These are phyloP conservation scores for Gyromitra esculenta DNA, from an alignment of 2,329 filamentous ascomycete species.

Conservation along the genomic window DNA sequence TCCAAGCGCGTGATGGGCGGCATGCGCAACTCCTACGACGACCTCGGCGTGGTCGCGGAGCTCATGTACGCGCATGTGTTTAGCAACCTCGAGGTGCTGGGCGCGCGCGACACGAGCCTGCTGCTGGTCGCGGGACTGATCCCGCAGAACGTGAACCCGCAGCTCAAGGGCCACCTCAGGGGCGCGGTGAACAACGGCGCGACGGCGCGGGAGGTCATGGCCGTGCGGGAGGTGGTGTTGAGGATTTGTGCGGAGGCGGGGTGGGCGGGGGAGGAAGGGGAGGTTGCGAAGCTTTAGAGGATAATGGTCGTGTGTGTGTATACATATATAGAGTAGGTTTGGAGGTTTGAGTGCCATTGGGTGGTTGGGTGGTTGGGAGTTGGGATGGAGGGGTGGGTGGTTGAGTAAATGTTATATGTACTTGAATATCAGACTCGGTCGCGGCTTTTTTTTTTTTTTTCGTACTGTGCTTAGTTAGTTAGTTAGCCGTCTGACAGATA, in stretches of 20 bases:
- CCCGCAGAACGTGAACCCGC: conserved; percentile 67
- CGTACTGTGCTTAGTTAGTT: no score
- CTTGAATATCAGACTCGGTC: no score
- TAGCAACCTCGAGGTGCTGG: conserved; percentile 64
- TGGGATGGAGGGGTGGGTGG: no score
- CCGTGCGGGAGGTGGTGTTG: conserved; percentile 59
- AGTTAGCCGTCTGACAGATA: no score
- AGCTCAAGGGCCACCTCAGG: conserved; percentile 67
- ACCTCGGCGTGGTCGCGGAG: conserved; percentile 64
- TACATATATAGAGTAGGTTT: not conserved
- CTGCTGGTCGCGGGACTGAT: conserved; percentile 66
- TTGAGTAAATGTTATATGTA: no score
- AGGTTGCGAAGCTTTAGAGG: conserved; percentile 41
- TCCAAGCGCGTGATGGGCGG: conserved; percentile 64
- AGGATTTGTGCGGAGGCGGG: conserved; percentile 35
- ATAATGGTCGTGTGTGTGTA: no score
- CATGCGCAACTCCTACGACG: conserved; percentile 65
- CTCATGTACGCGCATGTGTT: conserved; percentile 66
- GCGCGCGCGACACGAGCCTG: conserved; percentile 64
- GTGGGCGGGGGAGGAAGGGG: conserved; percentile 11
- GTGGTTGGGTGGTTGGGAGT: no score
- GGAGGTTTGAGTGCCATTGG: no score
- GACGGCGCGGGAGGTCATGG: conserved; percentile 64
- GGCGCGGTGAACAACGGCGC: conserved; percentile 66
- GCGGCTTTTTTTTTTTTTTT: no score